These are phyloP conservation scores for Pyrenochaeta sp. DNA, from an alignment of 2,329 filamentous ascomycete genomes.

Conservation along the genomic window DNA sequence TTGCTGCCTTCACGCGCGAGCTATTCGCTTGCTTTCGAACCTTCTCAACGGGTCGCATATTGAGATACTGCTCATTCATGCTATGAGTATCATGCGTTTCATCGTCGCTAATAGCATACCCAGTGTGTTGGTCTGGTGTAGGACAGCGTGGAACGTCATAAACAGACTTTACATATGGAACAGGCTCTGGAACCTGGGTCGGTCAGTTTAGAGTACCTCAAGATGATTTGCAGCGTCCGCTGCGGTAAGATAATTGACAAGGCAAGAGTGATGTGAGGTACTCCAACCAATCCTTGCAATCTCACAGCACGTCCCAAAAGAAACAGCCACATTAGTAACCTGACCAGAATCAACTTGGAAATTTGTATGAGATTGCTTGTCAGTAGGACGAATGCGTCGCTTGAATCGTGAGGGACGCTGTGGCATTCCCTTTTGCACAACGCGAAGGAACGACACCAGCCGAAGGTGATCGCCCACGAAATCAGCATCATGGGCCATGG, in stretches of 20 bases:
- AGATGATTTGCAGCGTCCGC: not conserved
- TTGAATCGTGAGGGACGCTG: slow-evolving; percentile 33
- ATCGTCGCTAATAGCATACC: not conserved
- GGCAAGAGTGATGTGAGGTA: not conserved
- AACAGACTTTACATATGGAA: not conserved
- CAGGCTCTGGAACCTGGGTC: not conserved
- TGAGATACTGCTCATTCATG: too few relatives aligned
- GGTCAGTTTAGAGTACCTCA: not conserved
- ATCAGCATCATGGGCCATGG: slow-evolving; percentile 31
- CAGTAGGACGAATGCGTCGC: slow-evolving; percentile 5
- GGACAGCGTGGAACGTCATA: not conserved
- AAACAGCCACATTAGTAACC: not conserved
- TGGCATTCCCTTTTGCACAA: slow-evolving; percentile 32
- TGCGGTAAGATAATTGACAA: not conserved
- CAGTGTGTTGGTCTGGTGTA: not conserved
- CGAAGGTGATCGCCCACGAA: slow-evolving; percentile 37
- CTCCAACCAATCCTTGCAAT: not conserved
- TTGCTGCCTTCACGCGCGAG: too few relatives aligned
- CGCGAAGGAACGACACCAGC: slow-evolving; percentile 32
- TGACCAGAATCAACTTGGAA: not conserved
- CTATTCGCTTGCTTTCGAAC: too few relatives aligned
- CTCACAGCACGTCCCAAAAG: not conserved
- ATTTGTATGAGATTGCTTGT: not conserved
- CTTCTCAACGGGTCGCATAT: too few relatives aligned
- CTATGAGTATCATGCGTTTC: not conserved